Percentiles rank a stretch among this genome's conserved stretches.
These are phyloP conservation scores for Sphenostylis stenocarpa DNA, from an alignment of 306 rosid species.

Conservation along the genomic window DNA sequence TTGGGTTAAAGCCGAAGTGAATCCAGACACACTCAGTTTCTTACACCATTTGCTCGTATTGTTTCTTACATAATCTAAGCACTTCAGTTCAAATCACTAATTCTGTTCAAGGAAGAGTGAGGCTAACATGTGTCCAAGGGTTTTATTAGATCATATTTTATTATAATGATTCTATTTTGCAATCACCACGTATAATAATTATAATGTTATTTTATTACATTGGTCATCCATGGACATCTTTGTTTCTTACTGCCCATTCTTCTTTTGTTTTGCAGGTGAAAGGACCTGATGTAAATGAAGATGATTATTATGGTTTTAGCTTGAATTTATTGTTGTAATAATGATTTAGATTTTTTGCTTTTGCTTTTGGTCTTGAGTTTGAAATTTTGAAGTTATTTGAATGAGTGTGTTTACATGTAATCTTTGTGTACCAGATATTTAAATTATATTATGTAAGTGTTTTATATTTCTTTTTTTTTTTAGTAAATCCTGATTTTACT, in stretches of 20 bases:
- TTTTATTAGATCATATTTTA: too few relatives aligned
- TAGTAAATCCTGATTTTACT: too few relatives aligned
- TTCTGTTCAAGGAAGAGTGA: too few relatives aligned
- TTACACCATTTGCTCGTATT: not conserved
- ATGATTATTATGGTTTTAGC: not conserved
- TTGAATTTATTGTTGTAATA: not conserved
- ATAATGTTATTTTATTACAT: constrained; percentile 26
- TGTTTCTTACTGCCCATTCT: not conserved
- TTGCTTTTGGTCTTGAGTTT: not conserved
- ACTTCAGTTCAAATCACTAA: not conserved
- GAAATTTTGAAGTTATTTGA: too few relatives aligned
- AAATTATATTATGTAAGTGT: too few relatives aligned
- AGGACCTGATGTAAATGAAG: constrained; percentile 77
- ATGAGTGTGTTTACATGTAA: too few relatives aligned
- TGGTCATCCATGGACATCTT: not conserved
- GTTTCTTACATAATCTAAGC: not conserved
- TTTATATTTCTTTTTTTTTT: too few relatives aligned
- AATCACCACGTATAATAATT: too few relatives aligned
- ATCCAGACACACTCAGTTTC: not conserved
- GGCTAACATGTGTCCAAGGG: too few relatives aligned
- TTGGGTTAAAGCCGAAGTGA: too few relatives aligned
- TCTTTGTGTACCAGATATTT: too few relatives aligned
- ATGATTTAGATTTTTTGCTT: not conserved
- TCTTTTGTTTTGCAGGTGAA: constrained; percentile 59
- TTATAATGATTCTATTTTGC: too few relatives aligned